phyloP scores from a whole-genome alignment of 257 asterid genomes.

The Nemophila menziesii region DNA sequence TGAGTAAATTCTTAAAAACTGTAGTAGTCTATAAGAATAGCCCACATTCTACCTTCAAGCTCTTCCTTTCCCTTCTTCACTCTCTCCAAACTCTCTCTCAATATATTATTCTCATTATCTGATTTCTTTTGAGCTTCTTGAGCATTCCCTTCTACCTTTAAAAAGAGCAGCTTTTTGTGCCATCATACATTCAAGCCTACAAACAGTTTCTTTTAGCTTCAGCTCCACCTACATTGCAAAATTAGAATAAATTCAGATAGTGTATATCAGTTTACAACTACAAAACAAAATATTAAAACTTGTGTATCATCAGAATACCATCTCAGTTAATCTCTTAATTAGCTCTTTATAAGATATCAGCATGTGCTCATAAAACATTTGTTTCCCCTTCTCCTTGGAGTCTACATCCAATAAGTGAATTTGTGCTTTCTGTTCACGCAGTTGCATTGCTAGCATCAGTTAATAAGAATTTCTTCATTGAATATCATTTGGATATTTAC shows the following conservation, averaged over 20 bases:
- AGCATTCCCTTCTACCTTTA: slow-evolving; percentile 16
- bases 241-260: not conserved
- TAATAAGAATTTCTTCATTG: not conserved
- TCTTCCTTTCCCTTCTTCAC: slow-evolving; percentile 44
- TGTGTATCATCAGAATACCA: slow-evolving; percentile 25
- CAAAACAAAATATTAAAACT: not conserved
- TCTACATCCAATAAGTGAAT: slow-evolving; percentile 31
- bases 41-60: too few species aligned
- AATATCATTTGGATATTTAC: not conserved
- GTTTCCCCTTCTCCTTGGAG: slow-evolving; percentile 43
- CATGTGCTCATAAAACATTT: slow-evolving; percentile 26
- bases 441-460: slow-evolving; percentile 36
- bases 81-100: slow-evolving; percentile 41
- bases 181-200: slow-evolving; percentile 28
- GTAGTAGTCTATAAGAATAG: too few species aligned
- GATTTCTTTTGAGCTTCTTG: slow-evolving; percentile 16
- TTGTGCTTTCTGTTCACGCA: slow-evolving; percentile 38
- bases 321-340: slow-evolving; percentile 33
- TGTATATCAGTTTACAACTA: too few species aligned
- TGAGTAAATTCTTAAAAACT: too few species aligned
- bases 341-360: slow-evolving; percentile 31
- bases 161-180: slow-evolving; percentile 24
- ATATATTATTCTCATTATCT: slow-evolving; percentile 31
- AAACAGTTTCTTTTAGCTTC: slow-evolving; percentile 27
- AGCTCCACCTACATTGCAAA: slow-evolving; percentile 24